phyloP scores from a whole-genome alignment of 192 early-diverging fungal species.

The Backusella mclennaniae region DNA sequence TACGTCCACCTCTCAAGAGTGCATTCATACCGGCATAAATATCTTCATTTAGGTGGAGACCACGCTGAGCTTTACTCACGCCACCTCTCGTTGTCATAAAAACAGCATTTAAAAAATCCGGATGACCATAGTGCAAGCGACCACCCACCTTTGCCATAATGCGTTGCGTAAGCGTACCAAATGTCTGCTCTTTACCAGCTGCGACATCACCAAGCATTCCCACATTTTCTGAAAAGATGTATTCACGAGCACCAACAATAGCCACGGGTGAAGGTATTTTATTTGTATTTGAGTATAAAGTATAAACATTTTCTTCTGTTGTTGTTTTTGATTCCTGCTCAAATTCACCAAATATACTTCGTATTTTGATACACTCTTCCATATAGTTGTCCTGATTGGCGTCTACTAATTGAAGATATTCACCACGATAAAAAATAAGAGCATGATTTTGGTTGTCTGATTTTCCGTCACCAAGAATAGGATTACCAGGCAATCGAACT shows the following conservation, averaged over 20 bases:
- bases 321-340: conserved; percentile 51
- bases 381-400: conserved; percentile 83
- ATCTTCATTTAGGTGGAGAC: conserved; percentile 79
- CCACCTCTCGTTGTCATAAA: conserved; percentile 75
- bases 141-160: conserved; percentile 71
- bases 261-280: conserved; percentile 60
- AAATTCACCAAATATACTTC: conserved; percentile 73
- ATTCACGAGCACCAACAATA: conserved; percentile 72
- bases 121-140: conserved; percentile 73
- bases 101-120: conserved; percentile 72
- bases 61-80: conserved; percentile 74
- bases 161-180: conserved; percentile 71
- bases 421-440: conserved; percentile 70
- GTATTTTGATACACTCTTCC: conserved; percentile 74
- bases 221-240: conserved; percentile 70
- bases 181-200: conserved; percentile 74
- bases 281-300: conserved; percentile 39
- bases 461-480: conserved; percentile 78
- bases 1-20: conserved; percentile 65
- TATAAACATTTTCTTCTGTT: conserved; percentile 46
- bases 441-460: conserved; percentile 77
- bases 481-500: conserved; percentile 65
- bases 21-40: conserved; percentile 81
- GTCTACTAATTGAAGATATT: conserved; percentile 74
- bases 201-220: conserved; percentile 72